These are phyloP conservation scores for Phtheirospermum japonicum DNA, from an alignment of 257 asterid species.

Conservation along the genomic window DNA sequence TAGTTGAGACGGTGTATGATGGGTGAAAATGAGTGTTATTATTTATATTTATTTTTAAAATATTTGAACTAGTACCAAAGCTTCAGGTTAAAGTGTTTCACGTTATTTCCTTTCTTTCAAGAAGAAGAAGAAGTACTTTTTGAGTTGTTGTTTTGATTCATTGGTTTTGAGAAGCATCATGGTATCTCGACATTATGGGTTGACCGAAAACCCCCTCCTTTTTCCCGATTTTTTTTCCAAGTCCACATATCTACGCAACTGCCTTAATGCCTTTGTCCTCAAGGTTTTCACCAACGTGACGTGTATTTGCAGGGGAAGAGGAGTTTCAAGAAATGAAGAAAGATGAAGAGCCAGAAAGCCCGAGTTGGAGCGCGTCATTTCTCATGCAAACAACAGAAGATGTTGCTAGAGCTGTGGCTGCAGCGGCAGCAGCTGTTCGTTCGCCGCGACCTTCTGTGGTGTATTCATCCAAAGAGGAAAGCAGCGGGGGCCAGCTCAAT, in stretches of 20 bases:
- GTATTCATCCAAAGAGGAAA: constrained; percentile 84
- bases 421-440: constrained; percentile 87
- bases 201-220: neutral
- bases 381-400: constrained; percentile 90
- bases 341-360: constrained; percentile 72
- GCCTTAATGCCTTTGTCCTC: constrained; percentile 17
- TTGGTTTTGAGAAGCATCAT: no score
- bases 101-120: no score
- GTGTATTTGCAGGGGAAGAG: constrained; percentile 35
- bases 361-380: constrained; percentile 86
- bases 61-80: constrained; percentile 1
- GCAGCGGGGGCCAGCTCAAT: constrained; percentile 68
- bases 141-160: no score
- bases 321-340: constrained; percentile 58
- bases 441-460: constrained; percentile 90
- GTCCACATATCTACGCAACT: neutral
- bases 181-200: neutral
- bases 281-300: constrained; percentile 9
- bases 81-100: constrained; percentile 3
- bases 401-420: constrained; percentile 93
- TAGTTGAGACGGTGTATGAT: constrained; percentile 16
- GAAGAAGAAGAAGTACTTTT: neutral
- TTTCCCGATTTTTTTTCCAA: neutral
- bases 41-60: neutral
- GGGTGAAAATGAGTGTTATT: neutral